phyloP scores from a whole-genome alignment of 352 stramenopile species.

The Phytophthora multivora region DNA sequence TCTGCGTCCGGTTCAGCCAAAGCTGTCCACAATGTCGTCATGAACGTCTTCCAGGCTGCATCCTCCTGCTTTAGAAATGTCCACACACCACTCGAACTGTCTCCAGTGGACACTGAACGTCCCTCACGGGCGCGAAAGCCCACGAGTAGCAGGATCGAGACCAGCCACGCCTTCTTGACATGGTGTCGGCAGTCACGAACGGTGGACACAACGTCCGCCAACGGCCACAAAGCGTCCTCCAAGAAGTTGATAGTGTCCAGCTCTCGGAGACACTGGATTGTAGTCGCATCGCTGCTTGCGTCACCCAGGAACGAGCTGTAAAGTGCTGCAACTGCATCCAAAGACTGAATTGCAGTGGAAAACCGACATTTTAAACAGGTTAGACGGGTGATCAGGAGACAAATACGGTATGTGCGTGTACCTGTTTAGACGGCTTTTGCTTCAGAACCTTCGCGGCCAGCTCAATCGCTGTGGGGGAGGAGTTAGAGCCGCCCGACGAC shows the following conservation, averaged over 20 bases:
- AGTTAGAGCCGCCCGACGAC: slow-evolving; percentile 2
- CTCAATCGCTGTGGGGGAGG: slow-evolving; percentile 6
- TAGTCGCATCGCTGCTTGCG: slow-evolving; percentile 17
- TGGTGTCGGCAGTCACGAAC: slow-evolving; percentile 34
- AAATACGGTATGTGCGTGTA: slow-evolving; percentile 3
- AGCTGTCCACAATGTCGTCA: slow-evolving; percentile 41
- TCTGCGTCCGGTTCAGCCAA: slow-evolving; percentile 16
- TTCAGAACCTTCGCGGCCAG: slow-evolving; percentile 14
- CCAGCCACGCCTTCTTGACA: slow-evolving; percentile 47
- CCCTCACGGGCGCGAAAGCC: slow-evolving; percentile 27
- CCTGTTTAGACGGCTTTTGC: slow-evolving; percentile 37
- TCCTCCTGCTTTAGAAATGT: slow-evolving; percentile 30
- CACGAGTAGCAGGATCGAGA: slow-evolving; percentile 55
- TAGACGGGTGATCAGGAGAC: not conserved
- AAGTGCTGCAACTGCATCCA: slow-evolving; percentile 37
- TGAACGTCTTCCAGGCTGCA: slow-evolving; percentile 42
- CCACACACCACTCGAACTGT: slow-evolving; percentile 18
- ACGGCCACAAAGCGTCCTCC: slow-evolving; percentile 59
- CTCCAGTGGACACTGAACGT: not conserved
- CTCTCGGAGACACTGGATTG: slow-evolving; percentile 25
- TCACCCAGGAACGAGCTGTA: slow-evolving; percentile 43
- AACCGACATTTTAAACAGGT: slow-evolving; percentile 2
- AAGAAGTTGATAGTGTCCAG: slow-evolving; percentile 48
- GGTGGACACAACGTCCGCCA: slow-evolving; percentile 22
- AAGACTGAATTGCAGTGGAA: slow-evolving; percentile 16